These are phyloP conservation scores for Trametes sp. DNA, from an alignment of 1,284 basidiomycete species.

Conservation along the genomic window DNA sequence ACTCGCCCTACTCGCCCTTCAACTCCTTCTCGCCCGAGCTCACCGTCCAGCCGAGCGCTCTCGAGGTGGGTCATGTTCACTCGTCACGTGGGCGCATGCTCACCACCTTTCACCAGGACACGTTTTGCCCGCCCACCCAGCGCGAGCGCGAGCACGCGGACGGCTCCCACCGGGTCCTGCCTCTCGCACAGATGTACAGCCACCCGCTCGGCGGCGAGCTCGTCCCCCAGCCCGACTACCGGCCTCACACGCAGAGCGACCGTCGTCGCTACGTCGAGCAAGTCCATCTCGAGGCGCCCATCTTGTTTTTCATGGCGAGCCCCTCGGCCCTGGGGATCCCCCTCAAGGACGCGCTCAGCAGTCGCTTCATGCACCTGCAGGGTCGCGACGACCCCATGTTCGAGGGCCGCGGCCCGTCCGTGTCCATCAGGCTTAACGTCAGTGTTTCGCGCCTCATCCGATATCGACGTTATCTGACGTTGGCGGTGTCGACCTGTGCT, in stretches of 20 bases:
- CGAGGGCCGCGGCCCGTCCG: constrained; percentile 72
- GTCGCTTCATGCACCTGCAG: constrained; percentile 50
- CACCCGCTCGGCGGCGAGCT: constrained; percentile 32
- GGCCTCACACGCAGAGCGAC: constrained; percentile 77
- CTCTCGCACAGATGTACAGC: constrained; percentile 24
- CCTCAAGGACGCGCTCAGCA: constrained; percentile 58
- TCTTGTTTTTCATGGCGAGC: constrained; percentile 62
- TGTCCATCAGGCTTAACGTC: constrained; percentile 78
- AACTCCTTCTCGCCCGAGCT: background rate
- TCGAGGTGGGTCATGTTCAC: constrained; percentile 8
- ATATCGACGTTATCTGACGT: background rate
- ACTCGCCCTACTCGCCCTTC: constrained; percentile 20
- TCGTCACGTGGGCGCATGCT: background rate
- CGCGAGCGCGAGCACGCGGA: constrained; percentile 2
- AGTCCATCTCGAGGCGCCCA: constrained; percentile 63
- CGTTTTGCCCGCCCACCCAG: background rate
- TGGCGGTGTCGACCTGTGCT: constrained; percentile 12
- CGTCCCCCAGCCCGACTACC: constrained; percentile 72
- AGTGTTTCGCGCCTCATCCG: constrained; percentile 18
- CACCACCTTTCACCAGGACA: background rate
- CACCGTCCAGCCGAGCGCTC: constrained; percentile 1
- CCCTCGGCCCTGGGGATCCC: constrained; percentile 64
- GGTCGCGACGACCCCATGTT: constrained; percentile 71
- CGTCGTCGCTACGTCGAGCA: constrained; percentile 76
- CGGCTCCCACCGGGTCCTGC: constrained; percentile 26